Conservation (phyloP, 768 basidiomycete species). For the Favolaschia claudopus region DNA sequence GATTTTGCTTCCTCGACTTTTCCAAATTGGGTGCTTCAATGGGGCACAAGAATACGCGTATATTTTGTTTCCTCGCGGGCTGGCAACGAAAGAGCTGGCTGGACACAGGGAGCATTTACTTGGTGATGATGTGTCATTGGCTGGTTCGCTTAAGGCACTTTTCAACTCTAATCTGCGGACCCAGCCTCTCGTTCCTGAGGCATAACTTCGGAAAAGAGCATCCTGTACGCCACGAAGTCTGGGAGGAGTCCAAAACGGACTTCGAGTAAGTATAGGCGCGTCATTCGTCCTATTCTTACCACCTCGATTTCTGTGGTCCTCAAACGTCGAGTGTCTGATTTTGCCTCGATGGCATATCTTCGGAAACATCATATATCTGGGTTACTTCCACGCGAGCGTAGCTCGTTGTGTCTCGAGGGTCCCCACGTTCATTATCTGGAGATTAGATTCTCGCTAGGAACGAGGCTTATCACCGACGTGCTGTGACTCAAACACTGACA, state of each 20-base stretch:
- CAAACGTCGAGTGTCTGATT: background rate
- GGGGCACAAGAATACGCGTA: background rate
- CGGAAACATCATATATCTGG: conserved; percentile 3
- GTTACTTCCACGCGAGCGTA: background rate
- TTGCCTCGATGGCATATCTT: conserved; percentile 13
- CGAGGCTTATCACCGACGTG: conserved; percentile 13
- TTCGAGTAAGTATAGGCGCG: too few relatives aligned
- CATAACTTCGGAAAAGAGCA: conserved; percentile 12
- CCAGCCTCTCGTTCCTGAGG: conserved; percentile 13
- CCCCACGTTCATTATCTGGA: conserved; percentile 12
- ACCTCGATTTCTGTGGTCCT: background rate
- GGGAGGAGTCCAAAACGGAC: background rate
- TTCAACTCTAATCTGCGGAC: conserved; percentile 7
- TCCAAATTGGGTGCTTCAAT: background rate
- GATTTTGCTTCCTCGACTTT: background rate
- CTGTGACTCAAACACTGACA: conserved; percentile 7
- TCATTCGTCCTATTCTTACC: conserved; percentile 9
- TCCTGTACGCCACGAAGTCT: conserved; percentile 3
- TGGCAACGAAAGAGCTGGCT: background rate
- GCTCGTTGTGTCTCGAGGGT: too few relatives aligned
- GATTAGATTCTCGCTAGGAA: conserved; percentile 14
- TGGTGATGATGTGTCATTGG: conserved; percentile 6
- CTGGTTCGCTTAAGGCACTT: background rate
- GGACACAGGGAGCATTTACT: background rate
- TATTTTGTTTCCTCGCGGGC: conserved; percentile 1